Evolutionary conservation across 352 stramenopile genomes (phyloP), one percentile per base, ranked within the genome.

Genomic region (Pilasporangium apinafurcum): DNA sequence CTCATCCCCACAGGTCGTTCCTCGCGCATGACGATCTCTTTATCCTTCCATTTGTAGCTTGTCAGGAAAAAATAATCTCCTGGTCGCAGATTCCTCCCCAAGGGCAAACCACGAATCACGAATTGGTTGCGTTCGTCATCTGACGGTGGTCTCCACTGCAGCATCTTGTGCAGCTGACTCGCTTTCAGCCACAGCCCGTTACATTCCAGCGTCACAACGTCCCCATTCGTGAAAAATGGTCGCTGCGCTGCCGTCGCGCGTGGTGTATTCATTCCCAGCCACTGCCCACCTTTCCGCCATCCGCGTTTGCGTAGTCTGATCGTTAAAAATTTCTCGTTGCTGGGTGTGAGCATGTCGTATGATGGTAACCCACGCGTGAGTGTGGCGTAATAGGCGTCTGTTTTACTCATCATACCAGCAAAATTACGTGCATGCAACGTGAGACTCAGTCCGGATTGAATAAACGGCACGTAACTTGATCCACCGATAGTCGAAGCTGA

Each of bases 51-150:
- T 51, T 81, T 78, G 66, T 85, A 87, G 50, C 79, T 92, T 21
- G 77, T 86, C 10, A 94, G 62, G 51, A 94, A 94, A 51, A 92
- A 94, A 40, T 91, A 91, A 48, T 94, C 82, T 0, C 82, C 82
- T 0, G 81, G 71, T 1, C 72, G 63, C 26, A 94, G 37, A 29
- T 76, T 88, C 8, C 83, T 68, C 5, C 82, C 82, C 16, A 92
- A 55, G 26, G 78, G 74, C 10, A 94, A 52, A 0, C 82, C 82
- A 22, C 82, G 68, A n/a, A 94, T 61, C 29, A 94, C 82, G 50
- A 92, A 94, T 42, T 91, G 90, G 63, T 76, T 87, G 21, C 82
- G 69, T 17, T 94, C 82, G 40, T 91, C 82, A n/a, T 90, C 75
- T 1, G 79, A 68, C 17, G 78, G 76, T 9, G 77, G 76, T 44